A percentile compares a stretch with the other conserved stretches of the same genome.
Evolutionary conservation across 2,329 filamentous ascomycete genomes (phyloP).

Genomic region (Penicillium decumbens): DNA sequence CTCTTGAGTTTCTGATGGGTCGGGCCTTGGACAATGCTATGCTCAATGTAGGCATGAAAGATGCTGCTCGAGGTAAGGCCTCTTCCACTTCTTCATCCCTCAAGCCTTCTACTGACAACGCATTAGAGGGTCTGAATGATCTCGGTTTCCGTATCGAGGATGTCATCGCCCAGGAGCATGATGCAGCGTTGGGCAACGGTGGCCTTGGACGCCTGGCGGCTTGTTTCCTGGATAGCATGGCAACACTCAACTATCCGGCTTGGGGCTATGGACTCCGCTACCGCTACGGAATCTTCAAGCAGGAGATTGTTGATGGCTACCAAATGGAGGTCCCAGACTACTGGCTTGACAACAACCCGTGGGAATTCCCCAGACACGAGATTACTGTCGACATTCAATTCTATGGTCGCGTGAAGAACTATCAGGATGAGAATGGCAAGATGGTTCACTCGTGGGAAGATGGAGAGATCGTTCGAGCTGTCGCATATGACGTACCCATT

Average conservation of each 20-base stretch:
- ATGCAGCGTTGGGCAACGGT: slow-evolving; percentile 93
- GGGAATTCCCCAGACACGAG: slow-evolving; percentile 96
- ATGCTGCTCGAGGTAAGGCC: slow-evolving; percentile 67
- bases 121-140: slow-evolving; percentile 71
- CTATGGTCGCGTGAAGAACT: slow-evolving; percentile 77
- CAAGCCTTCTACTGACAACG: not conserved
- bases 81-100: not conserved
- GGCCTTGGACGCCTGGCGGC: slow-evolving; percentile 91
- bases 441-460: slow-evolving; percentile 76
- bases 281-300: slow-evolving; percentile 97
- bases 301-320: slow-evolving; percentile 96
- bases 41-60: slow-evolving; percentile 88
- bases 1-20: slow-evolving; percentile 96
- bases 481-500: slow-evolving; percentile 89
- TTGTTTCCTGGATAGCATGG: slow-evolving; percentile 94
- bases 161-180: slow-evolving; percentile 88
- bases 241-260: slow-evolving; percentile 88
- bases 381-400: slow-evolving; percentile 97
- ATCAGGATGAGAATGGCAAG: slow-evolving; percentile 70
- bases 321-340: slow-evolving; percentile 98
- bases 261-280: slow-evolving; percentile 98
- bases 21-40: slow-evolving; percentile 96
- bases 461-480: slow-evolving; percentile 84
- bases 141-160: slow-evolving; percentile 97
- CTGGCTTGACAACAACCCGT: slow-evolving; percentile 98